Evolutionary conservation across 805 yeast genomes (phyloP).

Genomic region (Metschnikowia lunata): DNA sequence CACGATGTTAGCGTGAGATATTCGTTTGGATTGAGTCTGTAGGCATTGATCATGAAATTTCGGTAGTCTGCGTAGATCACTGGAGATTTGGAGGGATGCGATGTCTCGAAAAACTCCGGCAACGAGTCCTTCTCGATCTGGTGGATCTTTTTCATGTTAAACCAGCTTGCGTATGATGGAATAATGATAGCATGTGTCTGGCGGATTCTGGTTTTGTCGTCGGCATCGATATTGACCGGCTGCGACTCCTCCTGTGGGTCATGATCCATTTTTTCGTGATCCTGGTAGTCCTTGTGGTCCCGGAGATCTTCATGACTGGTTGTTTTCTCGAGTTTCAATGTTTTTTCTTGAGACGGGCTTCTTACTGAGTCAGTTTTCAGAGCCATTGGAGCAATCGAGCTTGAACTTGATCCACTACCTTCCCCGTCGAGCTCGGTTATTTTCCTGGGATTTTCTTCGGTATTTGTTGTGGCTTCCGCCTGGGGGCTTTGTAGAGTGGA

Average conservation of each 20-base stretch:
- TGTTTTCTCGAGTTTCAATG: constrained; percentile 1
- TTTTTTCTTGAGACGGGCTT: neutral
- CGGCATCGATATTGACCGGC: constrained; percentile 12
- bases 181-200: constrained; percentile 83
- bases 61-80: constrained; percentile 76
- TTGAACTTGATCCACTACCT: too few species aligned
- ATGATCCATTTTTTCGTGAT: neutral
- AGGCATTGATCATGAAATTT: constrained; percentile 84
- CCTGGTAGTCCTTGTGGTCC: neutral
- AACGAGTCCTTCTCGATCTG: constrained; percentile 76
- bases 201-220: constrained; percentile 20
- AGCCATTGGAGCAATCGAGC: too few species aligned
- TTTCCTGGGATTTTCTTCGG: too few species aligned
- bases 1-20: constrained; percentile 86
- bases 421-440: too few species aligned
- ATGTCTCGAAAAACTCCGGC: constrained; percentile 80
- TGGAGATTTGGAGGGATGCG: constrained; percentile 75
- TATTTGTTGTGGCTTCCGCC: too few species aligned
- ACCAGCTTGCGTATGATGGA: constrained; percentile 90
- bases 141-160: constrained; percentile 65
- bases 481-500: too few species aligned
- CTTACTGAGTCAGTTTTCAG: neutral
- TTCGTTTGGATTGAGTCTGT: constrained; percentile 84
- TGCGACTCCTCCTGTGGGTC: constrained; percentile 2
- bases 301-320: neutral